Conservation (phyloP, 2,329 filamentous ascomycete species). For the Hypoxylon sp. region DNA sequence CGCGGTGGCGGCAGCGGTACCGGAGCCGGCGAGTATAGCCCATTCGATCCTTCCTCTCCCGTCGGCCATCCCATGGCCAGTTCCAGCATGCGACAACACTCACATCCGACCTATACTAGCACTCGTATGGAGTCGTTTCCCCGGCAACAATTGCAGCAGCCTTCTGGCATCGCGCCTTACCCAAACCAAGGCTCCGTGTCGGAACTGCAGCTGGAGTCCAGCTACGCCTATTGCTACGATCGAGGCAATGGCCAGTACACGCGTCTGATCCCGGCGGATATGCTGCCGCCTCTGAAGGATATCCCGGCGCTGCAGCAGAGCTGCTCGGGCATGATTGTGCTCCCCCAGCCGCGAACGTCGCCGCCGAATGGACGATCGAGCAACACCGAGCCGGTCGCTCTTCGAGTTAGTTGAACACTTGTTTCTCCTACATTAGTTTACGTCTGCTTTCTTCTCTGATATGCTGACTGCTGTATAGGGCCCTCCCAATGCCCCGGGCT, state of each 20-base stretch:
- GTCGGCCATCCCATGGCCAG: constrained; percentile 11
- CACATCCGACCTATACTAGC: constrained; percentile 24
- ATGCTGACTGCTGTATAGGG: constrained; percentile 40
- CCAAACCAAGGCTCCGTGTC: constrained; percentile 29
- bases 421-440: background rate
- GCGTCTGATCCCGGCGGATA: constrained; percentile 67
- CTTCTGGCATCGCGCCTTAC: constrained; percentile 25
- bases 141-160: constrained; percentile 33
- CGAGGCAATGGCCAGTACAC: constrained; percentile 67
- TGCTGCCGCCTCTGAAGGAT: constrained; percentile 60
- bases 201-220: constrained; percentile 47
- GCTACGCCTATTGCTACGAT: constrained; percentile 65
- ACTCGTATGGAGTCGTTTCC: constrained; percentile 37
- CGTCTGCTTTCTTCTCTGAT: constrained; percentile 5
- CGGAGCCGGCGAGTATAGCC: constrained; percentile 9
- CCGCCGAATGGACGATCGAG: constrained; percentile 56
- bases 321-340: constrained; percentile 60
- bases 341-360: constrained; percentile 57
- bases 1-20: constrained; percentile 12
- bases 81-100: constrained; percentile 12
- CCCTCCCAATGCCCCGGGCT: constrained; percentile 42
- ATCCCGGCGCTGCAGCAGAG: constrained; percentile 58
- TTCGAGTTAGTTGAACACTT: constrained; percentile 56
- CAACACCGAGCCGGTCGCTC: constrained; percentile 54
- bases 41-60: constrained; percentile 36